These are phyloP conservation scores for Geranium rotundifolium DNA, from an alignment of 345 rosid genomes.

Conservation along the genomic window DNA sequence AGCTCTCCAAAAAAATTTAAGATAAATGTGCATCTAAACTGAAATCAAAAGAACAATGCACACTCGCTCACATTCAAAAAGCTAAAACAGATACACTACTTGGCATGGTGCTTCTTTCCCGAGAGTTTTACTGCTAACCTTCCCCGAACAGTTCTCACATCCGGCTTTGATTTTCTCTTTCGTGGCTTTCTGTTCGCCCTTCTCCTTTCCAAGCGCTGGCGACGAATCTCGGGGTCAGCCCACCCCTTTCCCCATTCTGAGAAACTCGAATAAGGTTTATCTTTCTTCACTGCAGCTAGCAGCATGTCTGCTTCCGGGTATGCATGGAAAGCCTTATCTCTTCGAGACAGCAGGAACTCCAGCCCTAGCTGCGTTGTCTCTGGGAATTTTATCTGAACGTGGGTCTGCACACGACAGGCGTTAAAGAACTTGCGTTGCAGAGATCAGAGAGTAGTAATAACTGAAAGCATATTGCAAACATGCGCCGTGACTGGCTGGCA, in stretches of 20 bases:
- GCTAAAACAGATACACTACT: neutral
- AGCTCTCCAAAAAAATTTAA: no score
- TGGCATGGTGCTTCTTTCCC: slow-evolving; percentile 9
- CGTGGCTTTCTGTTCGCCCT: slow-evolving; percentile 16
- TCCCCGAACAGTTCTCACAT: slow-evolving; percentile 28
- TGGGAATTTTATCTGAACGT: slow-evolving; percentile 58
- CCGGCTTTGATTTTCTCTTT: slow-evolving; percentile 16
- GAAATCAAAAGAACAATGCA: no score
- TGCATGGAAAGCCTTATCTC: slow-evolving; percentile 31
- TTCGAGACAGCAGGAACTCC: slow-evolving; percentile 28
- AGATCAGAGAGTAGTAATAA: neutral
- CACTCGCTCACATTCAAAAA: no score
- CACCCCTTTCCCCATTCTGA: slow-evolving; percentile 82
- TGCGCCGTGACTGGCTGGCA: no score
- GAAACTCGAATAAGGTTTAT: slow-evolving; percentile 33
- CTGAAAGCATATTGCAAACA: no score
- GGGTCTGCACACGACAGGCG: slow-evolving; percentile 30
- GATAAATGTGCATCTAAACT: no score
- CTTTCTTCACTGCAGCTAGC: slow-evolving; percentile 25
- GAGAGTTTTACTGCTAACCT: slow-evolving; percentile 37
- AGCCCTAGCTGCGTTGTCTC: slow-evolving; percentile 49
- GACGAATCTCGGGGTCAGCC: slow-evolving; percentile 83
- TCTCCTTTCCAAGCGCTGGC: slow-evolving; percentile 35
- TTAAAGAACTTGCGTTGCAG: neutral
- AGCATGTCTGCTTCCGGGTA: slow-evolving; percentile 86